A percentile compares a stretch with the other conserved stretches of the same genome.
These are phyloP conservation scores for Plasmodium relictum DNA, from an alignment of 169 alveolate genomes.

Conservation along the genomic window DNA sequence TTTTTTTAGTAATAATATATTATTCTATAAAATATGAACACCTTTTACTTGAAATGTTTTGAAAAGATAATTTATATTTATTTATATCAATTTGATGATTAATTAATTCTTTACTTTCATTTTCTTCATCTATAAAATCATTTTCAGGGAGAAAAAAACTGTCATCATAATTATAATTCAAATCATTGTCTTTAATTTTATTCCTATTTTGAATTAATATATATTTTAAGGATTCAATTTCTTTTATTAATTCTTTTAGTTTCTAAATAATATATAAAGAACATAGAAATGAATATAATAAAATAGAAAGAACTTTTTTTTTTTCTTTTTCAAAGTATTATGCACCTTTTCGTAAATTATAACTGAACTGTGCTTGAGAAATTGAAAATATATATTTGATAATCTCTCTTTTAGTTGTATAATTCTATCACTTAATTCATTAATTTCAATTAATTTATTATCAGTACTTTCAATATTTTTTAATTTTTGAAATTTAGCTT, in stretches of 20 bases:
- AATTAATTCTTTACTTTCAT: slow-evolving; percentile 12
- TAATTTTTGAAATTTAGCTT: slow-evolving; percentile 11
- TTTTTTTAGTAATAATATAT: background rate
- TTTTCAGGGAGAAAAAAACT: slow-evolving; percentile 45
- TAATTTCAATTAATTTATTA: slow-evolving; percentile 26
- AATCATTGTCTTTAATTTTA: slow-evolving; percentile 1
- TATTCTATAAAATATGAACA: background rate
- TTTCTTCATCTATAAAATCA: slow-evolving; percentile 17
- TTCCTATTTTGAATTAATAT: slow-evolving; percentile 33
- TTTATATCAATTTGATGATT: slow-evolving; percentile 21
- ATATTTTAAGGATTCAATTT: slow-evolving; percentile 56
- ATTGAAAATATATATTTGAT: slow-evolving; percentile 50
- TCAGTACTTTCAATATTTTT: slow-evolving; percentile 13
- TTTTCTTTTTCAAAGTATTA: background rate
- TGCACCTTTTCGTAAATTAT: slow-evolving; percentile 60
- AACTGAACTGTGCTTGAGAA: slow-evolving; percentile 67
- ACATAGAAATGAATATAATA: background rate
- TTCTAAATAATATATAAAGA: slow-evolving; percentile 12
- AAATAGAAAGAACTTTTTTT: background rate
- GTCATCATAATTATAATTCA: slow-evolving; percentile 20
- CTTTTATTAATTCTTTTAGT: slow-evolving; percentile 70
- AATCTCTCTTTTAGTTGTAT: slow-evolving; percentile 43
- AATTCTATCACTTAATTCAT: slow-evolving; percentile 30
- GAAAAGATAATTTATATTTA: slow-evolving; percentile 56
- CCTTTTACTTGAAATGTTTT: slow-evolving; percentile 60